Conservation (phyloP, 2,329 filamentous ascomycete genomes). For the Talaromyces marneffei region DNA sequence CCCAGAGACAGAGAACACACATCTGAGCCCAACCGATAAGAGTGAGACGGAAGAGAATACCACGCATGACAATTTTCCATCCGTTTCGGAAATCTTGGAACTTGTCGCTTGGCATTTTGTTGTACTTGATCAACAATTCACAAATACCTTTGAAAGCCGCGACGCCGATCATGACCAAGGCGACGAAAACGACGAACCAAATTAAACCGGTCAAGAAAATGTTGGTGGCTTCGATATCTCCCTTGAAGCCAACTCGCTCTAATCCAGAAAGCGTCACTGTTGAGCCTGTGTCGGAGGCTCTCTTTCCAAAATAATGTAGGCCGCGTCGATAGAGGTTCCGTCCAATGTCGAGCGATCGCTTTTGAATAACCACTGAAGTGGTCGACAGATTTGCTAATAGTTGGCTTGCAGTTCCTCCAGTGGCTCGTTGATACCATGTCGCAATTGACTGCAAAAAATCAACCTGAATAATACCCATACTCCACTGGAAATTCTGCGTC, state of each 20-base stretch:
- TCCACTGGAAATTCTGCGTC: slow-evolving; percentile 98
- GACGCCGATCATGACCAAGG: slow-evolving; percentile 67
- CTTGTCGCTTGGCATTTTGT: slow-evolving; percentile 75
- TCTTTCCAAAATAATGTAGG: slow-evolving; percentile 46
- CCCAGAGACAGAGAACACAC: slow-evolving; percentile 85
- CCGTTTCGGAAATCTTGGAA: slow-evolving; percentile 92
- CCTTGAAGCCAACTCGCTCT: slow-evolving; percentile 79
- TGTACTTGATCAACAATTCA: slow-evolving; percentile 67
- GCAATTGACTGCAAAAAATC: slow-evolving; percentile 82
- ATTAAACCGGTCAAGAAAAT: slow-evolving; percentile 86
- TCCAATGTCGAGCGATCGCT: slow-evolving; percentile 48
- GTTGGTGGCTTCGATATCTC: slow-evolving; percentile 81
- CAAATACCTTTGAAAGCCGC: slow-evolving; percentile 73
- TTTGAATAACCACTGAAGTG: slow-evolving; percentile 79
- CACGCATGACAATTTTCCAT: slow-evolving; percentile 88
- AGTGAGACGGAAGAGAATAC: slow-evolving; percentile 83
- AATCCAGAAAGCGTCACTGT: slow-evolving; percentile 67
- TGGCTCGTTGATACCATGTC: slow-evolving; percentile 93
- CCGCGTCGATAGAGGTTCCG: slow-evolving; percentile 25
- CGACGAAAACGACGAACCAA: slow-evolving; percentile 81
- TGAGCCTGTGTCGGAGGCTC: slow-evolving; percentile 44
- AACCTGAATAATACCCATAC: slow-evolving; percentile 87
- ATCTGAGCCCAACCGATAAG: slow-evolving; percentile 91
- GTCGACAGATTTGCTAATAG: slow-evolving; percentile 67
- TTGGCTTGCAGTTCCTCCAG: slow-evolving; percentile 75